Base-by-base conservation (phyloP, 1,139 yeast genomes). In the Protomyces lactucae-debilis region DNA sequence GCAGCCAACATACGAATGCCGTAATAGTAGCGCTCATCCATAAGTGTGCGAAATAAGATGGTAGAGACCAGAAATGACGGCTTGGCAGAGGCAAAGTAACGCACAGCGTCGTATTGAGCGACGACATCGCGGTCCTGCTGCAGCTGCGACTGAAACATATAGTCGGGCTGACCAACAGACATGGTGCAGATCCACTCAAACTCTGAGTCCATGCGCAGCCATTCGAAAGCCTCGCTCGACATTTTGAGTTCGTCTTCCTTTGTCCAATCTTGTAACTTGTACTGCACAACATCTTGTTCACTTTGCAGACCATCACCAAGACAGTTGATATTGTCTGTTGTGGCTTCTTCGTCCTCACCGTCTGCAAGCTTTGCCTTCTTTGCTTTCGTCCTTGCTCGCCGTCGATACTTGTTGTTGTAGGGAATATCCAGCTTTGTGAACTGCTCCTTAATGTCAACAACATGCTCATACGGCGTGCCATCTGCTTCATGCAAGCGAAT, bases 401-500 rank as follows among this genome's bases (percentile, higher is more conserved):
- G 83, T 71, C 92, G 83, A 72, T 86, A 90, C 74, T 91, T 93
- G 14, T 98, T 90, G 73, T 95, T 93, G 76, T 93, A 93, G 72
- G 90, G 98, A 56, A 95, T 90, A 72, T 95, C 99, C 60, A 95
- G 79, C 71, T 89, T 91, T 0, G 96, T 89, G 69, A 85, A 85
- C 1, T 85, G 83, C 66, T 92, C 98, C 71, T 90, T 89, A 65
- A 95, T 79, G 69, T 91, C 95, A 25, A 95, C 96, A 57, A 95
- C 93, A 73, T 95, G 99, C 72, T 95, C 99, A 72, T 95, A 93
- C 0, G 99, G 99, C 0, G 98, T 90, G n/a, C 99, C 99, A 75
- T 95, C 99, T 0, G 97, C 95, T 74, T 95, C 99, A 73, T 95
- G 99, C 53, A 95, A 92, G 72, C 99, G 80, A 52, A 95, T 88